Percentiles rank a stretch among this genome's conserved stretches.
phyloP scores from a whole-genome alignment of 768 basidiomycete species.

The Dioszegia crocea region DNA sequence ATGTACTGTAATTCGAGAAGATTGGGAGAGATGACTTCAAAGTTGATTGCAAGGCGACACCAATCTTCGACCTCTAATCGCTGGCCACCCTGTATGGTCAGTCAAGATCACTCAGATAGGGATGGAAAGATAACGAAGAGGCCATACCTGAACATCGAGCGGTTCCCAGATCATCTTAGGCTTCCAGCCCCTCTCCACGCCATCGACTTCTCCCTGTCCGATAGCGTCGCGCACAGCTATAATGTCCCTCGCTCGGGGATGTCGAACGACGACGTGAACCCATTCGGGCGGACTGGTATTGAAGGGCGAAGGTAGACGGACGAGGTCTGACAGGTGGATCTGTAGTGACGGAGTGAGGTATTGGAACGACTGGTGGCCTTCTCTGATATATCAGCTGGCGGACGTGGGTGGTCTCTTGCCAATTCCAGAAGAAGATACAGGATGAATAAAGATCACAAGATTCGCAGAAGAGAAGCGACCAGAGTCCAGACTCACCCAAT shows the following conservation, averaged over 20 bases:
- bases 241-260: slow-evolving; percentile 20
- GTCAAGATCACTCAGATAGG: background rate
- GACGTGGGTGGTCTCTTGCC: background rate
- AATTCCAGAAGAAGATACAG: background rate
- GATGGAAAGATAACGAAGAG: background rate
- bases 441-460: too few relatives aligned
- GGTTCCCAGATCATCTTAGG: slow-evolving; percentile 42
- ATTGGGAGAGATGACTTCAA: slow-evolving; percentile 34
- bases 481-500: slow-evolving; percentile 26
- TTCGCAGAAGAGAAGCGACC: background rate
- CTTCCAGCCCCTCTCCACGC: slow-evolving; percentile 17
- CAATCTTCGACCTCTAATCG: background rate
- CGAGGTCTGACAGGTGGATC: slow-evolving; percentile 25
- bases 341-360: slow-evolving; percentile 31
- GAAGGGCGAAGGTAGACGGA: slow-evolving; percentile 34
- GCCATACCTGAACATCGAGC: slow-evolving; percentile 23
- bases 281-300: slow-evolving; percentile 18
- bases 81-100: background rate
- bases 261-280: slow-evolving; percentile 34
- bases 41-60: slow-evolving; percentile 16
- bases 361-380: slow-evolving; percentile 42
- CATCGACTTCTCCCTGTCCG: background rate
- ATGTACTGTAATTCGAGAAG: slow-evolving; percentile 37
- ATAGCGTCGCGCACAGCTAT: slow-evolving; percentile 20
- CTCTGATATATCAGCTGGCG: too few relatives aligned